Conservation (phyloP, 2,329 filamentous ascomycete genomes). For the Hypoxylon sp. region DNA sequence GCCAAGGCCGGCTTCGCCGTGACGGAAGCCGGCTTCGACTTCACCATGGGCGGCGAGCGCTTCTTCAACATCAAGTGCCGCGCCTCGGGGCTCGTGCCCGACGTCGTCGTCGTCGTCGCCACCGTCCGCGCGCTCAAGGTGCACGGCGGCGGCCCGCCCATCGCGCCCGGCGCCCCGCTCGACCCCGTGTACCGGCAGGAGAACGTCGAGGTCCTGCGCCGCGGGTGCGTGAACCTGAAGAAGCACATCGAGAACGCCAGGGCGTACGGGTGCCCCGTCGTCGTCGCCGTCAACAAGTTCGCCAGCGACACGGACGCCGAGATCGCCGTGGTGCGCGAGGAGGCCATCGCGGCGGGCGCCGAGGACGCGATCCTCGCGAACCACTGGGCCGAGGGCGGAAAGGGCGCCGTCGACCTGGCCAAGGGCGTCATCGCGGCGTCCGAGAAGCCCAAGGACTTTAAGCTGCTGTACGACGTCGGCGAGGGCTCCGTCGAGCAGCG, state of each 20-base stretch:
- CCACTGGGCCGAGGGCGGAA: conserved; percentile 96
- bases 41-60: conserved; percentile 98
- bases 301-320: conserved; percentile 94
- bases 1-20: conserved; percentile 92
- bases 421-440: conserved; percentile 86
- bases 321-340: conserved; percentile 87
- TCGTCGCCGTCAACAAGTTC: conserved; percentile 98
- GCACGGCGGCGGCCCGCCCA: conserved; percentile 95
- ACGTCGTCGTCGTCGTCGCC: conserved; percentile 94
- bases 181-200: conserved; percentile 90
- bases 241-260: conserved; percentile 96
- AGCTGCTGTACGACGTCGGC: conserved; percentile 84
- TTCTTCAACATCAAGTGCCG: conserved; percentile 99
- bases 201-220: conserved; percentile 90
- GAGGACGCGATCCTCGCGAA: conserved; percentile 94
- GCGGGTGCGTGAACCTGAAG: conserved; percentile 91
- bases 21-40: conserved; percentile 98
- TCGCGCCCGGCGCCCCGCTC: conserved; percentile 86
- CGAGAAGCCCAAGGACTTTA: conserved; percentile 86
- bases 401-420: conserved; percentile 88
- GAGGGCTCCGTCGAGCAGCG: conserved; percentile 82
- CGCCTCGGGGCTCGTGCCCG: conserved; percentile 89
- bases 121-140: conserved; percentile 97
- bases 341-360: conserved; percentile 90
- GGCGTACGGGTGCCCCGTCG: conserved; percentile 89